Conservation (phyloP, 257 asterid species). For the Nicotiana noctiflora region DNA sequence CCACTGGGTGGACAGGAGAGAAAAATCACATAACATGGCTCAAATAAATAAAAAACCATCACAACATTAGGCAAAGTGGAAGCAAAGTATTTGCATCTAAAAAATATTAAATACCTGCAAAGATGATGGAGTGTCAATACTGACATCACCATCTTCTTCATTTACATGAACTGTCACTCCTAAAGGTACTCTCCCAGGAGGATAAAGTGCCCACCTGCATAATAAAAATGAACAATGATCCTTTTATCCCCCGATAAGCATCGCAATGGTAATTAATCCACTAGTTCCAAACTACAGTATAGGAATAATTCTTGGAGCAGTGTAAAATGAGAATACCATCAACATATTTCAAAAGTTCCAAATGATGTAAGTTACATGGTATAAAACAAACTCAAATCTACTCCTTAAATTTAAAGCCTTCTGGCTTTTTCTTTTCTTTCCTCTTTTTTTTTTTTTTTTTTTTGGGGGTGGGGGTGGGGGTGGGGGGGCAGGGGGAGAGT, state of each 20-base stretch:
- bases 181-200: constrained; percentile 96
- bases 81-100: constrained; percentile 8
- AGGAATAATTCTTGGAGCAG: background rate
- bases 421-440: background rate
- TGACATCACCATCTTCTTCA: constrained; percentile 97
- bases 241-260: background rate
- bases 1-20: constrained; percentile 51
- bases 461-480: background rate
- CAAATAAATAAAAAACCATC: background rate
- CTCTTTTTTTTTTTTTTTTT: background rate
- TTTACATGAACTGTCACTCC: constrained; percentile 97
- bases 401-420: background rate
- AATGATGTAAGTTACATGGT: background rate
- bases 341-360: background rate
- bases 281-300: background rate
- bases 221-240: background rate
- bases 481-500: background rate
- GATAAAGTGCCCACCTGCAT: constrained; percentile 97
- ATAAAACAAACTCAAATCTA: background rate
- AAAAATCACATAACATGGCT: background rate
- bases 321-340: background rate
- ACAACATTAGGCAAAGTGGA: background rate
- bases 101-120: constrained; percentile 55
- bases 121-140: constrained; percentile 81
- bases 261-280: background rate